phyloP scores from a whole-genome alignment of 2,329 filamentous ascomycete species.

The Seiridium cupressi region DNA sequence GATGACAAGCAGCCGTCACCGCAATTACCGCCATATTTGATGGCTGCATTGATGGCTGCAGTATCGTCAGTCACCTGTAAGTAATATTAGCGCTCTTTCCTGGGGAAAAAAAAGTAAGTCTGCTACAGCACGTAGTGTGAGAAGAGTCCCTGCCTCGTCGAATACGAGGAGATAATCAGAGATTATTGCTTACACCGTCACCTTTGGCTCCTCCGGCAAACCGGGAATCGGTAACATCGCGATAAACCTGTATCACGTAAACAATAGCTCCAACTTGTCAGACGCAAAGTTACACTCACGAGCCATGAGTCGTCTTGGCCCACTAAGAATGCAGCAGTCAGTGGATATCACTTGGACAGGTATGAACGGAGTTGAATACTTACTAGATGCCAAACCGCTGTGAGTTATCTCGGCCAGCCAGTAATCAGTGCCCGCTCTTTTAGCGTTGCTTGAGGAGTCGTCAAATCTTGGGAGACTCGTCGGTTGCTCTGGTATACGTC shows the following conservation, averaged over 20 bases:
- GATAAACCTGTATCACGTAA: not conserved
- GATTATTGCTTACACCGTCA: no score
- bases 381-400: not conserved
- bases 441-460: not conserved
- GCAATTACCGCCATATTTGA: not conserved
- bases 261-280: no score
- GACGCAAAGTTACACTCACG: no score
- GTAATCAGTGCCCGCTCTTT: not conserved
- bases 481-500: not conserved
- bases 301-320: not conserved
- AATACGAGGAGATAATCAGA: no score
- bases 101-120: no score
- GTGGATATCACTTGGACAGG: no score
- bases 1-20: not conserved
- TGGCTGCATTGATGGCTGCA: conserved; percentile 60
- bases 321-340: not conserved
- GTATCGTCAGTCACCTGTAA: conserved; percentile 65
- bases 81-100: no score
- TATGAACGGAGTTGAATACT: no score
- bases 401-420: not conserved
- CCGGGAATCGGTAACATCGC: not conserved
- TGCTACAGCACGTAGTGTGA: no score
- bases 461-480: not conserved
- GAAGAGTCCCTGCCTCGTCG: no score
- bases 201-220: no score